phyloP scores from a whole-genome alignment of 2,329 filamentous ascomycete species.

The Alternaria dauci region DNA sequence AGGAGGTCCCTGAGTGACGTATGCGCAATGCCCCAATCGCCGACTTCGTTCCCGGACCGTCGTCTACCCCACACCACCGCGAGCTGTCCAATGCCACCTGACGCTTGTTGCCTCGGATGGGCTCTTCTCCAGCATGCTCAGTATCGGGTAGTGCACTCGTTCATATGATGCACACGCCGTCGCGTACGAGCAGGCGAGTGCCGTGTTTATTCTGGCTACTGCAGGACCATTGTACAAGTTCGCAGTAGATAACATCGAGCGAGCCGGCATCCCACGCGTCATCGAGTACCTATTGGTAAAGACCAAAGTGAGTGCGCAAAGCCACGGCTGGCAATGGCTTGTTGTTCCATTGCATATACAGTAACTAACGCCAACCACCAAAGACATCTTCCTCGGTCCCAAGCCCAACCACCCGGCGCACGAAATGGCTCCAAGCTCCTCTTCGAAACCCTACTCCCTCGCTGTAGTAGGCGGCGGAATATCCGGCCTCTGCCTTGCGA shows the following conservation, averaged over 20 bases:
- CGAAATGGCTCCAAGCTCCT: constrained; percentile 29
- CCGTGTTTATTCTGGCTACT: neutral
- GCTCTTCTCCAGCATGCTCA: neutral
- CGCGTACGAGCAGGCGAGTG: neutral
- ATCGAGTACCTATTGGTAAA: constrained; percentile 26
- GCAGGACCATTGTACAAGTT: neutral
- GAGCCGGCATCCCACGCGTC: constrained; percentile 17
- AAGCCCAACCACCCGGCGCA: neutral
- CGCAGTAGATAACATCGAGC: neutral
- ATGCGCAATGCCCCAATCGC: constrained; percentile 1
- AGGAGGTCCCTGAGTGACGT: neutral
- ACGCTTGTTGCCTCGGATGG: neutral
- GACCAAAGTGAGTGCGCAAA: constrained; percentile 17
- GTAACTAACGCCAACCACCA: neutral
- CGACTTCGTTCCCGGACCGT: constrained; percentile 2
- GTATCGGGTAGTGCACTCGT: constrained; percentile 5
- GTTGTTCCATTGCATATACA: neutral
- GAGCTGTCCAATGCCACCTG: neutral
- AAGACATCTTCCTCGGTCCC: neutral
- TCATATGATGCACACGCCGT: neutral
- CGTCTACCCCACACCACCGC: constrained; percentile 1
- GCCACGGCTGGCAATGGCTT: constrained; percentile 8
- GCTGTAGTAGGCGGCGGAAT: constrained; percentile 69
- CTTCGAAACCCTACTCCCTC: constrained; percentile 54
- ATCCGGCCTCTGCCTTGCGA: constrained; percentile 63